phyloP scores from a whole-genome alignment of 176 grass and related monocot genomes.

The Neostapfia colusana region DNA sequence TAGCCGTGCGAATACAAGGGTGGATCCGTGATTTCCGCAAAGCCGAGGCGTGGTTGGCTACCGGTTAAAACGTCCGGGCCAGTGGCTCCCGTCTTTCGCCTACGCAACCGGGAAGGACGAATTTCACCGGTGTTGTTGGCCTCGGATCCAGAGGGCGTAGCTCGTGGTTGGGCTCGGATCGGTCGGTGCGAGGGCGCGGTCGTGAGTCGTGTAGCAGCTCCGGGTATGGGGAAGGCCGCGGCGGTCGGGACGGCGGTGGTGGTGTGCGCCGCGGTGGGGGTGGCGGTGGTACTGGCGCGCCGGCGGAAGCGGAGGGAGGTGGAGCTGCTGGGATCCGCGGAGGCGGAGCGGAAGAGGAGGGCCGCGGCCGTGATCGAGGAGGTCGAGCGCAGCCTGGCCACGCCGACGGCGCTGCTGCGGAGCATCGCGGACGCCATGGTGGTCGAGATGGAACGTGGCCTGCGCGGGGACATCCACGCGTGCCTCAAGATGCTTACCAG shows the following conservation, averaged over 20 bases:
- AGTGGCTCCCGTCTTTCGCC: constrained; percentile 34
- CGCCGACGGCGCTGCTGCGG: constrained; percentile 73
- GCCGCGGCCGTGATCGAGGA: constrained; percentile 58
- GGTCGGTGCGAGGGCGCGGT: background rate
- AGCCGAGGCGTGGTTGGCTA: constrained; percentile 6
- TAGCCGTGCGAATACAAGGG: constrained; percentile 14
- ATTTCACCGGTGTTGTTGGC: background rate
- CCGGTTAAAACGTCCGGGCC: constrained; percentile 51
- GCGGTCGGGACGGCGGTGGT: constrained; percentile 59
- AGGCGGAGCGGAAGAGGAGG: constrained; percentile 40
- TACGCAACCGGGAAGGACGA: constrained; percentile 17
- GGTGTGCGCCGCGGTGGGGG: constrained; percentile 70
- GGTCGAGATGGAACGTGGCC: constrained; percentile 82
- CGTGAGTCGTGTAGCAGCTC: background rate
- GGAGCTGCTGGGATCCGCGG: constrained; percentile 22
- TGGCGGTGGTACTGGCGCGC: constrained; percentile 52
- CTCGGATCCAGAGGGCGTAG: constrained; percentile 39
- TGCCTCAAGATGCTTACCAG: constrained; percentile 87
- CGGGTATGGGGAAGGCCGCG: constrained; percentile 65
- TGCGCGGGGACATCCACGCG: constrained; percentile 55
- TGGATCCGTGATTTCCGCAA: constrained; percentile 46
- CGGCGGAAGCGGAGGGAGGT: constrained; percentile 33
- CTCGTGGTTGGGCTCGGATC: constrained; percentile 20
- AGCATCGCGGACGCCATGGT: constrained; percentile 79
- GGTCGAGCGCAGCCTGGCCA: constrained; percentile 61